These are phyloP conservation scores for Fusarium setosum DNA, from an alignment of 2,329 filamentous ascomycete genomes.

Conservation along the genomic window DNA sequence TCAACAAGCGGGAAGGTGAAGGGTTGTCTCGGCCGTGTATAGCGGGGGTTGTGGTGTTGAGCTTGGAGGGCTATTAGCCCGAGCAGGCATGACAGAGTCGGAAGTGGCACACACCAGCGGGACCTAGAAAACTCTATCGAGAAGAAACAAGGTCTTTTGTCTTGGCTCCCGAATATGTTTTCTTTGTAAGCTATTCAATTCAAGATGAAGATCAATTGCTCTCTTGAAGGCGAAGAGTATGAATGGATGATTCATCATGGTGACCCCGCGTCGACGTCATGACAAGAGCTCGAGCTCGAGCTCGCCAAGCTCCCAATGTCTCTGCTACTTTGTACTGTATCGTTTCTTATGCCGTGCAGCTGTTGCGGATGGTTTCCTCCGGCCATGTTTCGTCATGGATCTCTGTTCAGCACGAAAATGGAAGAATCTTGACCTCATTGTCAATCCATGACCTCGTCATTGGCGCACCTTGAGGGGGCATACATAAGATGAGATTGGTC, in stretches of 20 bases:
- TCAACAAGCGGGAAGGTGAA: background rate
- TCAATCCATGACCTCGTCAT: slow-evolving; percentile 24
- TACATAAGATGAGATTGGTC: background rate
- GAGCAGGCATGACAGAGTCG: background rate
- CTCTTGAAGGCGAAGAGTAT: background rate
- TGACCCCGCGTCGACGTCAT: slow-evolving; percentile 40
- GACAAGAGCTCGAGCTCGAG: slow-evolving; percentile 10
- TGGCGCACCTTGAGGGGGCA: background rate
- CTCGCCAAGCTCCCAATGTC: no score
- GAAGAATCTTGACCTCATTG: slow-evolving; percentile 18
- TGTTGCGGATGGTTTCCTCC: slow-evolving; percentile 31
- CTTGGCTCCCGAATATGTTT: background rate
- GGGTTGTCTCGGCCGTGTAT: background rate
- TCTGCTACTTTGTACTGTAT: slow-evolving; percentile 1
- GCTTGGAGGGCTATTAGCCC: slow-evolving; percentile 3
- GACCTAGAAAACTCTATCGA: background rate
- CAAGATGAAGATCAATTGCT: slow-evolving; percentile 18
- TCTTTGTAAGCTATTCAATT: slow-evolving; percentile 8
- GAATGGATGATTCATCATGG: slow-evolving; percentile 29
- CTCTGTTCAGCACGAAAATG: background rate
- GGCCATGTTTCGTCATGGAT: slow-evolving; percentile 36
- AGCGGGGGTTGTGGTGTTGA: slow-evolving; percentile 9
- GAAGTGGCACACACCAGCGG: background rate
- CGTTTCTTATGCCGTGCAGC: background rate
- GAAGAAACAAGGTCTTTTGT: background rate